Evolutionary conservation across 2,329 filamentous ascomycete species (phyloP).

Genomic region (Neonectria hederae): DNA sequence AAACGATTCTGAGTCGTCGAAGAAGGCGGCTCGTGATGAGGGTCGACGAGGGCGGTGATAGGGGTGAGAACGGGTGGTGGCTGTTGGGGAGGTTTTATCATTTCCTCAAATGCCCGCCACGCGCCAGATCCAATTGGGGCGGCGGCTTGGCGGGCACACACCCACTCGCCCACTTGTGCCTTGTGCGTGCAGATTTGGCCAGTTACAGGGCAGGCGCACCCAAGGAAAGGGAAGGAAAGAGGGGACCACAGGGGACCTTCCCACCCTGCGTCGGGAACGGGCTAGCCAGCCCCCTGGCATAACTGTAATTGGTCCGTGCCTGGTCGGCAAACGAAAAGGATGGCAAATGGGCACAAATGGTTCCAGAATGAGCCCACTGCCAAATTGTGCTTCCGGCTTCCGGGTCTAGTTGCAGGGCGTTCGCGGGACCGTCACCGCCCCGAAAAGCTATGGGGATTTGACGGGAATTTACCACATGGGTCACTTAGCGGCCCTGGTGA

Average conservation of each 20-base stretch:
- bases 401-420: constrained; percentile 36
- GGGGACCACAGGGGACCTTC: constrained; percentile 15
- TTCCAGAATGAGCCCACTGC: constrained; percentile 50
- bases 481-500: constrained; percentile 31
- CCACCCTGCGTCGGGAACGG: constrained; percentile 4
- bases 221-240: constrained; percentile 23
- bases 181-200: constrained; percentile 1
- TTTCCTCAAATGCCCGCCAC: constrained; percentile 37
- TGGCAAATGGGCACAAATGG: constrained; percentile 35
- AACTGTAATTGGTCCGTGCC: constrained; percentile 23
- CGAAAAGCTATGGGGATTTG: constrained; percentile 26
- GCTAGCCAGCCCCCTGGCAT: constrained; percentile 4
- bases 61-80: constrained; percentile 36
- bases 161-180: constrained; percentile 15
- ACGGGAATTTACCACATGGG: constrained; percentile 38
- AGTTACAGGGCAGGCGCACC: constrained; percentile 7
- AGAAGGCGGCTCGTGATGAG: constrained; percentile 31
- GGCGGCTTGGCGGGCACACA: constrained; percentile 20
- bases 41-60: constrained; percentile 38
- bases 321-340: constrained; percentile 28
- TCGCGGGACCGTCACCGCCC: constrained; percentile 26
- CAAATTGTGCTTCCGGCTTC: constrained; percentile 45
- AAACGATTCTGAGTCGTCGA: constrained; percentile 35
- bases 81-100: constrained; percentile 46
- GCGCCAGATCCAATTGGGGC: constrained; percentile 29